phyloP scores from a whole-genome alignment of 805 yeast genomes.

The Henningerozyma blattae region DNA sequence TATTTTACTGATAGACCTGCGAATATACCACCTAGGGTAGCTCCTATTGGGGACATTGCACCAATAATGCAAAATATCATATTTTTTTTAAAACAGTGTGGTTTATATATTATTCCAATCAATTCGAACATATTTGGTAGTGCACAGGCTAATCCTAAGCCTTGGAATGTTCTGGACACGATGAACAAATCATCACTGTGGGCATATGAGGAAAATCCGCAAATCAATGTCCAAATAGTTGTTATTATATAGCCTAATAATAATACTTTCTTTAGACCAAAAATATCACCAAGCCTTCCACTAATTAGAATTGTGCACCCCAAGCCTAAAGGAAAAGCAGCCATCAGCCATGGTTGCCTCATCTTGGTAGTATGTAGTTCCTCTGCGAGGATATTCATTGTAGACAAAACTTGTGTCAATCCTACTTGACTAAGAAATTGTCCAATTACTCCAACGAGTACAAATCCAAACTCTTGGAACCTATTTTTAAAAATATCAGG shows the following conservation, averaged over 20 bases:
- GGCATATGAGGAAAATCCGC: constrained; percentile 45
- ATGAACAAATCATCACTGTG: constrained; percentile 38
- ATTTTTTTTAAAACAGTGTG: constrained; percentile 30
- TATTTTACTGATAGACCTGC: constrained; percentile 31
- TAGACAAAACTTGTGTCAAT: constrained; percentile 26
- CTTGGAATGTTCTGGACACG: constrained; percentile 45
- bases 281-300: constrained; percentile 63
- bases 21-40: constrained; percentile 39
- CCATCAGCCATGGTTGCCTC: constrained; percentile 52
- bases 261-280: constrained; percentile 47
- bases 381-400: constrained; percentile 24
- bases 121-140: constrained; percentile 52
- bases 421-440: constrained; percentile 33
- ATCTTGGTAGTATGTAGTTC: constrained; percentile 23
- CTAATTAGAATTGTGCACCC: constrained; percentile 62
- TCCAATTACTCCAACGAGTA: constrained; percentile 21
- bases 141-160: constrained; percentile 47
- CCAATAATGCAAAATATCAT: constrained; percentile 43
- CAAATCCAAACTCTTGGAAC: constrained; percentile 17
- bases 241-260: constrained; percentile 45
- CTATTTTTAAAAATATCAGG: not conserved
- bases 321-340: constrained; percentile 56
- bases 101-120: constrained; percentile 33
- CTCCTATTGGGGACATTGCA: constrained; percentile 52
- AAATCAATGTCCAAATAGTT: constrained; percentile 44